Percentiles rank a stretch among this genome's conserved stretches.
phyloP scores from a whole-genome alignment of 2,329 filamentous ascomycete species.

The Tricladium varicosporioides region DNA sequence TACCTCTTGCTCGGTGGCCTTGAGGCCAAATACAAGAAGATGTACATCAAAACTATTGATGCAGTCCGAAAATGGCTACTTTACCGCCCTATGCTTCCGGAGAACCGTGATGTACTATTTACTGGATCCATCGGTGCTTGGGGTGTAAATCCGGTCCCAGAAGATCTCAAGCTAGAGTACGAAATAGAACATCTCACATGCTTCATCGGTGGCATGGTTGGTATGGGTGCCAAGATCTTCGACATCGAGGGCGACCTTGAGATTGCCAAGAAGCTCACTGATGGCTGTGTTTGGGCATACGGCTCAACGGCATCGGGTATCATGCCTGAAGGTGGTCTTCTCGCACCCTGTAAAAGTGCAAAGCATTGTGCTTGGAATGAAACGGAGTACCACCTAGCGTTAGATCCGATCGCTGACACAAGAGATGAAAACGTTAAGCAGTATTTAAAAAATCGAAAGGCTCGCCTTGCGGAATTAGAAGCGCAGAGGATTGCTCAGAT shows the following conservation, averaged over 20 bases:
- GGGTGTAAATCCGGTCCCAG: constrained; percentile 38
- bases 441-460: constrained; percentile 41
- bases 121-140: constrained; percentile 58
- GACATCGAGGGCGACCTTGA: constrained; percentile 58
- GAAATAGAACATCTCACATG: constrained; percentile 58
- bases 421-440: constrained; percentile 43
- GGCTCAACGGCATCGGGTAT: constrained; percentile 57
- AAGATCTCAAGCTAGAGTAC: constrained; percentile 41
- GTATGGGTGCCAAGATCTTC: constrained; percentile 62
- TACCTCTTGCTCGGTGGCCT: constrained; percentile 75
- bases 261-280: constrained; percentile 60
- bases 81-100: constrained; percentile 71
- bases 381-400: constrained; percentile 24
- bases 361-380: constrained; percentile 33
- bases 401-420: constrained; percentile 39
- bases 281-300: constrained; percentile 71
- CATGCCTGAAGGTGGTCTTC: constrained; percentile 58
- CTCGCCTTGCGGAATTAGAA: constrained; percentile 24
- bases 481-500: neutral
- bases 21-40: constrained; percentile 66
- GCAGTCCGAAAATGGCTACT: constrained; percentile 72
- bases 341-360: constrained; percentile 46
- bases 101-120: constrained; percentile 69
- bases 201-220: constrained; percentile 70
- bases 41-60: constrained; percentile 69